Percentiles rank a stretch among this genome's conserved stretches.
phyloP scores from a whole-genome alignment of 2,329 filamentous ascomycete species.

The Venturia asperata region DNA sequence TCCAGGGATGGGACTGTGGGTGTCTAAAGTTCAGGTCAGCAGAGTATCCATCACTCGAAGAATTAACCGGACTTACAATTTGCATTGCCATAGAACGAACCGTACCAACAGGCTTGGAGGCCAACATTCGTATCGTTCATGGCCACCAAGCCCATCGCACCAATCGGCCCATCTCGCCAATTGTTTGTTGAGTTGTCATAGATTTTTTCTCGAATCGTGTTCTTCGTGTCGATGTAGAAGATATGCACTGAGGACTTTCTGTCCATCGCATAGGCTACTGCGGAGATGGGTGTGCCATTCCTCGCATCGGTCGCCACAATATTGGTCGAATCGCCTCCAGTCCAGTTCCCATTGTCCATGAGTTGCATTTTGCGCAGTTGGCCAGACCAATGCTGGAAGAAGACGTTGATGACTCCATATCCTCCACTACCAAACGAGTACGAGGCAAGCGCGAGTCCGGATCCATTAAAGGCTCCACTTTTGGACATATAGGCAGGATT shows the following conservation, averaged over 20 bases:
- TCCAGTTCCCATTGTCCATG: constrained; percentile 14
- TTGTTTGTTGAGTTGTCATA: constrained; percentile 18
- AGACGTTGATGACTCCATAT: constrained; percentile 19
- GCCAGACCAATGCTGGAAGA: constrained; percentile 19
- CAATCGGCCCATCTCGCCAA: constrained; percentile 20
- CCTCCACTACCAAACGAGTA: constrained; percentile 18
- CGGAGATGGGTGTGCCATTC: constrained; percentile 19
- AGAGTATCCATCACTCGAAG: too few species aligned
- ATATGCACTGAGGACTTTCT: constrained; percentile 18
- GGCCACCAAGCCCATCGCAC: constrained; percentile 12
- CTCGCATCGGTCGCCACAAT: constrained; percentile 19
- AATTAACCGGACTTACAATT: neutral
- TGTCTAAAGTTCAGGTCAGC: neutral
- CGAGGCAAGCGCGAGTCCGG: constrained; percentile 19
- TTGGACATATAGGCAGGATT: constrained; percentile 15
- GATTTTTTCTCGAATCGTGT: constrained; percentile 18
- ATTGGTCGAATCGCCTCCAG: constrained; percentile 19
- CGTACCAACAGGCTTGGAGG: constrained; percentile 20
- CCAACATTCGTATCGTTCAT: constrained; percentile 19
- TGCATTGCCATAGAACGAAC: constrained; percentile 11
- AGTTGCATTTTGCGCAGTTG: constrained; percentile 18
- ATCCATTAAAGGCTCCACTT: constrained; percentile 18
- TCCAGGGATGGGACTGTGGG: constrained; percentile 18
- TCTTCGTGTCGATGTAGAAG: constrained; percentile 19
- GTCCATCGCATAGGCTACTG: constrained; percentile 20